Conservation (phyloP, 2,329 filamentous ascomycete genomes). For the Pestalotiopsis fici region DNA sequence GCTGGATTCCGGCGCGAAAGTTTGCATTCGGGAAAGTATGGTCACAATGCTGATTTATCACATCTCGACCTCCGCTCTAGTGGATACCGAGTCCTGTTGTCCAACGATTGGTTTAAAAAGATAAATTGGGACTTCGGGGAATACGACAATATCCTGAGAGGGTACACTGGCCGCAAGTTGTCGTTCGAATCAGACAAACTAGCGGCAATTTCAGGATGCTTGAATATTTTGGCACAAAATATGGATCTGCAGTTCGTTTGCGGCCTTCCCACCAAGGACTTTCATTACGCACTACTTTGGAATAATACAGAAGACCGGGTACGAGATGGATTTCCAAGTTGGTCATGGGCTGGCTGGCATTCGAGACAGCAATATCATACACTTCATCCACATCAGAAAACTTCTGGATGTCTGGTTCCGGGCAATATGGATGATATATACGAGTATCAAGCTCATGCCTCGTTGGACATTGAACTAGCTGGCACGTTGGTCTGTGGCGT, state of each 20-base stretch:
- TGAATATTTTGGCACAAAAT: neutral
- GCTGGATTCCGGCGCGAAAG: neutral
- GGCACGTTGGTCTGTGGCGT: neutral
- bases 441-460: neutral
- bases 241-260: neutral
- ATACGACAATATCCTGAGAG: neutral
- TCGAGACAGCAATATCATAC: neutral
- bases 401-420: neutral
- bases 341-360: neutral
- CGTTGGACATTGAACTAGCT: neutral
- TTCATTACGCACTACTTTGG: neutral
- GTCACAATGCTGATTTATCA: neutral
- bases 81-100: neutral
- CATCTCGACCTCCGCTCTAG: neutral
- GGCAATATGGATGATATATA: neutral
- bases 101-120: neutral
- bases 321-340: neutral
- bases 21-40: neutral
- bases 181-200: neutral
- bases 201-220: neutral
- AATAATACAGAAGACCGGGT: neutral
- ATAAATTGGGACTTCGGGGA: neutral
- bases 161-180: neutral
- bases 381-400: neutral
- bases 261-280: neutral